A percentile compares a stretch with the other conserved stretches of the same genome.
Conservation (phyloP, 2,329 filamentous ascomycete species). For the Ciborinia camelliae region DNA sequence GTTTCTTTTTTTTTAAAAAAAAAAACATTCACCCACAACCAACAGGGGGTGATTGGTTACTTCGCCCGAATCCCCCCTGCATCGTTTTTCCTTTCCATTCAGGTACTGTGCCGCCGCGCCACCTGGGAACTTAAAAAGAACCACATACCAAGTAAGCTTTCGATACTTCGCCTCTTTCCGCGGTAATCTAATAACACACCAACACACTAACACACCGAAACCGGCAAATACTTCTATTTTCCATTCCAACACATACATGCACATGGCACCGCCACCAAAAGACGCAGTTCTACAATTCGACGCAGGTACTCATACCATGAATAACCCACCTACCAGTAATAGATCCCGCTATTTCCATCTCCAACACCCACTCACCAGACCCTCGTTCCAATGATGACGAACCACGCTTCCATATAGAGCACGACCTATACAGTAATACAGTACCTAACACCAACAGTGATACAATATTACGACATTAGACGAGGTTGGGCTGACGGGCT, state of each 20-base stretch:
- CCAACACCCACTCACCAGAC: neutral
- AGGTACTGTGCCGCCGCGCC: neutral
- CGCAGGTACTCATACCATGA: neutral
- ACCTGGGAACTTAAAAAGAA: too few relatives aligned
- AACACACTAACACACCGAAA: neutral
- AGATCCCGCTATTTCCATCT: neutral
- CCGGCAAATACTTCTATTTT: neutral
- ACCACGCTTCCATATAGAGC: too few relatives aligned
- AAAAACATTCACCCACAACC: neutral
- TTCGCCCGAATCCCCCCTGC: neutral
- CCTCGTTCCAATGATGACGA: neutral
- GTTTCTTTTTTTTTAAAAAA: neutral
- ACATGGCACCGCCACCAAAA: neutral
- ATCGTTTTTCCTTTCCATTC: neutral
- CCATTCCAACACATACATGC: neutral
- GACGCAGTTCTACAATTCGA: neutral
- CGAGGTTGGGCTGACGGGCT: conserved; percentile 1
- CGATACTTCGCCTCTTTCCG: too few relatives aligned
- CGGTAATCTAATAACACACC: too few relatives aligned
- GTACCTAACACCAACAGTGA: neutral
- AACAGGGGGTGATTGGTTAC: neutral
- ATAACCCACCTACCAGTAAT: neutral
- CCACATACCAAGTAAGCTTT: neutral
- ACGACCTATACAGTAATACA: too few relatives aligned
- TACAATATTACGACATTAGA: neutral